A percentile compares a stretch with the other conserved stretches of the same genome.
Conservation (phyloP, 768 basidiomycete species). For the Hygrocybe coccinea region DNA sequence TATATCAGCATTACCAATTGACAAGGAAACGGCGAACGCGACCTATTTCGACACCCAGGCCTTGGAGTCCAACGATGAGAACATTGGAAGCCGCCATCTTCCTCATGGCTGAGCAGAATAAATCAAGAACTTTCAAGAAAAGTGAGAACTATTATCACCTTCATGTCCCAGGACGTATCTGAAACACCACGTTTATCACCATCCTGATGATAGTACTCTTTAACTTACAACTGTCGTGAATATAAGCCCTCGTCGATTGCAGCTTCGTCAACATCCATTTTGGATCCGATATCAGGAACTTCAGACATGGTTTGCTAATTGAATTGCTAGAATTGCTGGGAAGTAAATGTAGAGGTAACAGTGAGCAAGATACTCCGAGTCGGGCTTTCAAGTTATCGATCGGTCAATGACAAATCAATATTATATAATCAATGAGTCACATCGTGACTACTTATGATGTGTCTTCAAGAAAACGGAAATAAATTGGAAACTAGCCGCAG, state of each 20-base stretch:
- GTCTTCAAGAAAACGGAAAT: too few species aligned
- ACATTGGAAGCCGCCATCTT: conserved; percentile 96
- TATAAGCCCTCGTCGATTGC: conserved; percentile 92
- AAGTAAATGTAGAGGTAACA: background rate
- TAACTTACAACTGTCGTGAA: conserved; percentile 82
- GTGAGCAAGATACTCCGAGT: too few species aligned
- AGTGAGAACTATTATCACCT: conserved; percentile 37
- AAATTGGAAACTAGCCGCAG: too few species aligned
- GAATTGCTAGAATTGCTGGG: background rate
- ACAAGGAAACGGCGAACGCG: conserved; percentile 14
- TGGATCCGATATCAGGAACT: conserved; percentile 36
- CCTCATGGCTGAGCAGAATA: conserved; percentile 79
- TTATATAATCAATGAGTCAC: too few species aligned
- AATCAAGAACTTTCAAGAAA: conserved; percentile 3
- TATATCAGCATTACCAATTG: conserved; percentile 1
- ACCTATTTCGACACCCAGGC: conserved; percentile 95
- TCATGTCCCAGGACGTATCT: conserved; percentile 97
- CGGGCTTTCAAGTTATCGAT: too few species aligned
- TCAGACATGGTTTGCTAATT: conserved; percentile 32
- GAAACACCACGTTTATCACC: conserved; percentile 15
- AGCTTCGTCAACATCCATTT: conserved; percentile 83
- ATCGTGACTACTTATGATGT: too few species aligned
- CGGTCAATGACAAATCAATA: too few species aligned
- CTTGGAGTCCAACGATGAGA: conserved; percentile 85
- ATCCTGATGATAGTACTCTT: conserved; percentile 7